Evolutionary conservation across 2,329 filamentous ascomycete species (phyloP), one percentile per base, ranked within the genome.

Genomic region (Fusarium hostae): DNA sequence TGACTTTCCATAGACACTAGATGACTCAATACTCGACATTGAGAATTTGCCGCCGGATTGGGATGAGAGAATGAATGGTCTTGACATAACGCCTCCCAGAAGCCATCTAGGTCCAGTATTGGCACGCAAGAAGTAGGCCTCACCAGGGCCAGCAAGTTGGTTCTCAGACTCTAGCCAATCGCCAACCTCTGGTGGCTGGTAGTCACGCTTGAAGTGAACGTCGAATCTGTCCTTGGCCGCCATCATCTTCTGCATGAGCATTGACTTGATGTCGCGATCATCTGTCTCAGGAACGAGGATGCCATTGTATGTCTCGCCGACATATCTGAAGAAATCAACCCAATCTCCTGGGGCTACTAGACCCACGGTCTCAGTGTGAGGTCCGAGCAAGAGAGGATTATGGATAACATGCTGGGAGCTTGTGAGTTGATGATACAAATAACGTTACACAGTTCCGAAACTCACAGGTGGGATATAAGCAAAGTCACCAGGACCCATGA

Each of bases 261-360:
- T 77, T 28, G 84, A 80, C 47, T 83, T 83, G 5, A 87, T 78
- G 70, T 88, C 84, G 3, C 87, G 84, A n/a, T 83, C 73, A 73
- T 89, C 87, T 39, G 79, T 77, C 55, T 87, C 84, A 2, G 87
- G 87, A 20, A 86, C 82, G 22, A 88, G 69, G 2, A 85, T 71
- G 2, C 87, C 86, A 6, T 79, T 68, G 61, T 85, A 89, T 0
- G 84, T 80, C 75, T 89, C 87, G 32, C 83, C 83, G 11, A 89
- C 83, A 74, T 87, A 86, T 54, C 87, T 83, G 80, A 89, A 90
- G 80, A 90, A 89, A 71, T 89, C 87, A 32, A 88, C 81, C 88
- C 87, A 89, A 73, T 87, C 87, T 9, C 86, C 87, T 0, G 87
- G 87, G 0, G 86, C 85, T 32, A 89, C 85, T 6, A 90, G 77